Conservation (phyloP, 345 rosid species). For the Citrus unshiu region DNA sequence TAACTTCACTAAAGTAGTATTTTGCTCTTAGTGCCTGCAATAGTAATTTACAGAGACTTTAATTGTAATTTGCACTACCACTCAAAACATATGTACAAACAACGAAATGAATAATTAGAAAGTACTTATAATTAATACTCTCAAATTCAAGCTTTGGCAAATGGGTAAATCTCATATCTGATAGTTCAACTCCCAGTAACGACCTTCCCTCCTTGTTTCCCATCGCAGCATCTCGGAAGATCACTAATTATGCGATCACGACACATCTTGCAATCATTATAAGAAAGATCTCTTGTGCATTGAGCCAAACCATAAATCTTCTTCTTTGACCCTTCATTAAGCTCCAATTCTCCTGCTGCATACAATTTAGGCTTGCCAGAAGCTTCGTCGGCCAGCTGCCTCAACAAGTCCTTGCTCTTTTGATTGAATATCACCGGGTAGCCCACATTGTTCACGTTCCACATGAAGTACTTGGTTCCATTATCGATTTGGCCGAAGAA, state of each 20-base stretch:
- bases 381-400: slow-evolving; percentile 22
- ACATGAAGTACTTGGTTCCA: slow-evolving; percentile 30
- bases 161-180: slow-evolving; percentile 45
- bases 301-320: slow-evolving; percentile 55
- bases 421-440: slow-evolving; percentile 35
- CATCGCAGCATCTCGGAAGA: slow-evolving; percentile 42
- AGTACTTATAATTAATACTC: no score
- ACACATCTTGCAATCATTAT: slow-evolving; percentile 7
- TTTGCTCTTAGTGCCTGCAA: no score
- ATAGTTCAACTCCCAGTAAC: slow-evolving; percentile 43
- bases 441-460: slow-evolving; percentile 32
- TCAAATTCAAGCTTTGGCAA: slow-evolving; percentile 18
- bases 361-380: slow-evolving; percentile 31
- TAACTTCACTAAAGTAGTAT: no score
- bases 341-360: slow-evolving; percentile 38
- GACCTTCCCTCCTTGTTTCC: slow-evolving; percentile 43
- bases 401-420: slow-evolving; percentile 39
- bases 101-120: no score
- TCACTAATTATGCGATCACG: slow-evolving; percentile 30
- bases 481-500: slow-evolving; percentile 55
- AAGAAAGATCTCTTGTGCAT: slow-evolving; percentile 59
- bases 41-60: no score
- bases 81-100: no score
- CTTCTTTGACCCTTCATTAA: background rate
- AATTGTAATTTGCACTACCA: no score